These are phyloP conservation scores for Aspergillus tamarii DNA, from an alignment of 2,329 filamentous ascomycete species.

Conservation along the genomic window DNA sequence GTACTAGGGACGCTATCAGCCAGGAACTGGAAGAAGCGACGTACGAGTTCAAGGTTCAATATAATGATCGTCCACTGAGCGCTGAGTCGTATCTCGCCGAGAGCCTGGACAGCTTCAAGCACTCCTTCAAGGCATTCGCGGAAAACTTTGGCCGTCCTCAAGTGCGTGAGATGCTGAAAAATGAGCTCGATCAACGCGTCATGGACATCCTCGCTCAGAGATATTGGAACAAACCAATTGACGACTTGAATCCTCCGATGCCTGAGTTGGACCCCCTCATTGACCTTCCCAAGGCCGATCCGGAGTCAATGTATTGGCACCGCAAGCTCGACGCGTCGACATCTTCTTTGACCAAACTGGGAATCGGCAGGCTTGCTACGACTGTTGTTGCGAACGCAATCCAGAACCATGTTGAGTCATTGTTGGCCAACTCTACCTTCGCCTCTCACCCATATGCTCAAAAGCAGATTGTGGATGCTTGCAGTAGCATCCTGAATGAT, in stretches of 20 bases:
- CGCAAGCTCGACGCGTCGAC: constrained; percentile 91
- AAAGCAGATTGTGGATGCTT: constrained; percentile 89
- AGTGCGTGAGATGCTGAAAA: constrained; percentile 86
- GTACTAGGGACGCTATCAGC: constrained; percentile 87
- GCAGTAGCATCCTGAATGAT: constrained; percentile 86
- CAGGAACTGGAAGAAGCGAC: constrained; percentile 95
- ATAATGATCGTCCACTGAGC: constrained; percentile 92
- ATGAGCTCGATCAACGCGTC: constrained; percentile 91
- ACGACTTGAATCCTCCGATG: constrained; percentile 71
- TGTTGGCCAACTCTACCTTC: constrained; percentile 83
- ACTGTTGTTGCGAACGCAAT: constrained; percentile 88
- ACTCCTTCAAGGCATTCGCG: constrained; percentile 92
- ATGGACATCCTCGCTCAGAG: constrained; percentile 88
- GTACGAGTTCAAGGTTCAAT: constrained; percentile 99
- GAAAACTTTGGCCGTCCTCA: constrained; percentile 87
- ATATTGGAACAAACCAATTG: constrained; percentile 96
- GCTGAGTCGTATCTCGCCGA: constrained; percentile 97
- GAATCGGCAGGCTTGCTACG: constrained; percentile 88
- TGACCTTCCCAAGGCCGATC: constrained; percentile 81
- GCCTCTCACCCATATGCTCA: constrained; percentile 87
- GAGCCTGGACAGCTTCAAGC: constrained; percentile 94
- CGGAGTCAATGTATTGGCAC: constrained; percentile 87
- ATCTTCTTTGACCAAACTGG: constrained; percentile 88
- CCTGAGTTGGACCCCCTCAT: constrained; percentile 72
- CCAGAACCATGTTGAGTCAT: constrained; percentile 77